Percentiles rank a stretch among this genome's conserved stretches.
Evolutionary conservation across 2,329 filamentous ascomycete genomes (phyloP).

Genomic region (Fusarium sp.): DNA sequence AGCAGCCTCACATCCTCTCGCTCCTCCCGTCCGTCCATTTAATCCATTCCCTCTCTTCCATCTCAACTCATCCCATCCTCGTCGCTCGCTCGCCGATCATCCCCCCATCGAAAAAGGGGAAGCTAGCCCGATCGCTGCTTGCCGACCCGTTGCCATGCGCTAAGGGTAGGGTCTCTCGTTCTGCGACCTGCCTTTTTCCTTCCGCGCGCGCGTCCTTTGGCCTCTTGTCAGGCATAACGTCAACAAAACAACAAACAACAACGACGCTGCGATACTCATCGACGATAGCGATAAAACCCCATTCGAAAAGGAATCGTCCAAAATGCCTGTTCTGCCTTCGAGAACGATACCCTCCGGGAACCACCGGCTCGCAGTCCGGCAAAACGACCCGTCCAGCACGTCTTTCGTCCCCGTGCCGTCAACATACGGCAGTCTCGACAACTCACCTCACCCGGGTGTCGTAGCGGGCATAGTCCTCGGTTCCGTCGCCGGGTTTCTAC

Average conservation of each 20-base stretch:
- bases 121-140: neutral
- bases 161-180: neutral
- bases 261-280: neutral
- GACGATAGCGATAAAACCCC: neutral
- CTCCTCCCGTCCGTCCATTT: neutral
- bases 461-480: constrained; percentile 57
- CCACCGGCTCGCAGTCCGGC: constrained; percentile 34
- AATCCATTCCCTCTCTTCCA: neutral
- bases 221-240: neutral
- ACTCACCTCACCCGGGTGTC: constrained; percentile 54
- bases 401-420: constrained; percentile 48
- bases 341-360: constrained; percentile 25
- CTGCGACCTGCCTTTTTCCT: neutral
- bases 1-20: constrained; percentile 1
- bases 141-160: neutral
- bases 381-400: constrained; percentile 27
- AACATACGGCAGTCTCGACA: constrained; percentile 47
- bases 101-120: neutral
- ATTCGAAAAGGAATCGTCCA: neutral
- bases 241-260: neutral
- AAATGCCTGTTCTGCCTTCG: constrained; percentile 32
- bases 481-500: constrained; percentile 58
- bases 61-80: neutral
- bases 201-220: neutral
- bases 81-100: neutral